Conservation (phyloP, 805 yeast genomes). For the Candida parachauliodes region DNA sequence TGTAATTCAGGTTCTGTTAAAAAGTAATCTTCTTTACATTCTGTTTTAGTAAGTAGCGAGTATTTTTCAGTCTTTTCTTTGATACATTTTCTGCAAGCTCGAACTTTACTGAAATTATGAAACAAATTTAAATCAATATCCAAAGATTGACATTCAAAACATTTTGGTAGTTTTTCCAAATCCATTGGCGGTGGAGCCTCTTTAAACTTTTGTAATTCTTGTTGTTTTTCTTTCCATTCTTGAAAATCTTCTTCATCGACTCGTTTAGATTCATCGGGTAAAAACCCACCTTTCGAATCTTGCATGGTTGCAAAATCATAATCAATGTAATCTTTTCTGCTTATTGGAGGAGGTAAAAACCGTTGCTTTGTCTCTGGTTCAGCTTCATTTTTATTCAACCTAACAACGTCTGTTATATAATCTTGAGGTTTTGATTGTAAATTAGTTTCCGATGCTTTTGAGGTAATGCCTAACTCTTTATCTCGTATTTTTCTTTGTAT, state of each 20-base stretch:
- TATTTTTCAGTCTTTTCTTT: slow-evolving; percentile 80
- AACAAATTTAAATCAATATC: slow-evolving; percentile 75
- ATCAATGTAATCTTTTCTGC: slow-evolving; percentile 67
- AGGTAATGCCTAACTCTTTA: slow-evolving; percentile 39
- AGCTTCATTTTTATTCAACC: slow-evolving; percentile 13
- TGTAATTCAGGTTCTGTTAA: slow-evolving; percentile 89
- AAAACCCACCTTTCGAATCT: slow-evolving; percentile 84
- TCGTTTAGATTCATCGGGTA: slow-evolving; percentile 27
- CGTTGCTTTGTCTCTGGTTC: slow-evolving; percentile 10
- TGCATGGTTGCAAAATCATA: slow-evolving; percentile 89
- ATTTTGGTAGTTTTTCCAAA: slow-evolving; percentile 69
- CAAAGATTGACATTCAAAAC: slow-evolving; percentile 76
- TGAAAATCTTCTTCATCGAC: slow-evolving; percentile 24
- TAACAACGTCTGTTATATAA: slow-evolving; percentile 8
- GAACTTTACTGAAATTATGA: slow-evolving; percentile 58
- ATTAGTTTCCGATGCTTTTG: no score
- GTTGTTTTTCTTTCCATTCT: slow-evolving; percentile 48
- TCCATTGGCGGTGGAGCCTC: slow-evolving; percentile 74
- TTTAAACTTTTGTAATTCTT: slow-evolving; percentile 32
- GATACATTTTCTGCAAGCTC: slow-evolving; percentile 80
- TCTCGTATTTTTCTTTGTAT: slow-evolving; percentile 24
- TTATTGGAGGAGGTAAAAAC: slow-evolving; percentile 36
- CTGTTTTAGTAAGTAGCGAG: slow-evolving; percentile 89
- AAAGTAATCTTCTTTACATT: slow-evolving; percentile 87
- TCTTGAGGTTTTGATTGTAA: slow-evolving; percentile 31